phyloP scores from a whole-genome alignment of 805 yeast genomes.

The Tetrapisispora namnaoensis region DNA sequence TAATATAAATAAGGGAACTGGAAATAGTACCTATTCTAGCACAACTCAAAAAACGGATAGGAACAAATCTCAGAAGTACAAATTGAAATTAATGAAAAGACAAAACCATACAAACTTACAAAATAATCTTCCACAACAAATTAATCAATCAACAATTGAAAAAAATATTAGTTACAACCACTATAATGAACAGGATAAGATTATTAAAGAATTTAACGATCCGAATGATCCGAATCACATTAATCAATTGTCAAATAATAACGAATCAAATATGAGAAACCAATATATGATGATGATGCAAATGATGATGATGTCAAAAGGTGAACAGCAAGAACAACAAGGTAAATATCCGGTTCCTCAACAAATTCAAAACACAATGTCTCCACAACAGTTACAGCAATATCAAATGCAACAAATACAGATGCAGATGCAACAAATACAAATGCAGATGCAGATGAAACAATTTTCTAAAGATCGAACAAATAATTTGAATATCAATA shows the following conservation, averaged over 20 bases:
- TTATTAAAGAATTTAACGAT: neutral
- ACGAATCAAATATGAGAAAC: neutral
- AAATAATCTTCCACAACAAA: neutral
- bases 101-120: neutral
- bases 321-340: neutral
- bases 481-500: neutral
- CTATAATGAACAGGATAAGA: neutral
- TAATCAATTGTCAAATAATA: neutral
- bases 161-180: neutral
- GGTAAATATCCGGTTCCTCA: neutral
- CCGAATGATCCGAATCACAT: neutral
- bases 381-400: neutral
- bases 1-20: neutral
- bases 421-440: constrained; percentile 3
- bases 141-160: constrained; percentile 4
- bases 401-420: constrained; percentile 3
- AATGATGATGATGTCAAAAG: constrained; percentile 4
- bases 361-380: neutral
- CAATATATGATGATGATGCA: constrained; percentile 6
- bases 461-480: neutral
- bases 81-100: constrained; percentile 1
- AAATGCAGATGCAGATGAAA: constrained; percentile 3
- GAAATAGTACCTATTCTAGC: neutral
- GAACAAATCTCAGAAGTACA: neutral
- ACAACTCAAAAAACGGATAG: neutral